Evolutionary conservation across 768 basidiomycete species (phyloP).

Genomic region (Trametes villosa): DNA sequence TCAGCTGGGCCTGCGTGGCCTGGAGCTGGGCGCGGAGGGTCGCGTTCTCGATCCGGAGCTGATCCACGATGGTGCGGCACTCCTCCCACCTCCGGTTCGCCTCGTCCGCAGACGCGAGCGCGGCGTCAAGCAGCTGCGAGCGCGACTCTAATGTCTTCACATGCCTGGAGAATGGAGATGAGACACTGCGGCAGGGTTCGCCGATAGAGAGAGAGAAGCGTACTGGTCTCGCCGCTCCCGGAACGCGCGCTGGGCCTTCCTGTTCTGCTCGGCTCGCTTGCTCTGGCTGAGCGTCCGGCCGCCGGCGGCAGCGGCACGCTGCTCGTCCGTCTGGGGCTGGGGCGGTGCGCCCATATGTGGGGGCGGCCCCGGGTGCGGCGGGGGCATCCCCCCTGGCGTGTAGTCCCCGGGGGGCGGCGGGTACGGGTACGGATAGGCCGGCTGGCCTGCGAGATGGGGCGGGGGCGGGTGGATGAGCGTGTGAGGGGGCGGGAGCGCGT

Average conservation of each 20-base stretch:
- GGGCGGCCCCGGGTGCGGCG: slow-evolving; percentile 34
- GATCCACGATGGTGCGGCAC: slow-evolving; percentile 87
- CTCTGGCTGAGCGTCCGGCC: slow-evolving; percentile 72
- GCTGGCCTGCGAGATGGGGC: slow-evolving; percentile 32
- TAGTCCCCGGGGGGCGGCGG: slow-evolving; percentile 49
- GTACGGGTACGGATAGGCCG: slow-evolving; percentile 47
- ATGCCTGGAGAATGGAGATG: slow-evolving; percentile 52
- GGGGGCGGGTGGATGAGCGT: slow-evolving; percentile 35
- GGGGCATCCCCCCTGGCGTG: slow-evolving; percentile 53
- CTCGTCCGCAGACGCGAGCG: slow-evolving; percentile 84
- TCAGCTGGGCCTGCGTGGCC: slow-evolving; percentile 38
- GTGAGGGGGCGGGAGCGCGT: slow-evolving; percentile 48
- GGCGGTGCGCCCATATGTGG: slow-evolving; percentile 23
- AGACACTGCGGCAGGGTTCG: slow-evolving; percentile 14
- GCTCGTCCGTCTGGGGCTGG: slow-evolving; percentile 16
- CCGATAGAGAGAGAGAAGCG: slow-evolving; percentile 36
- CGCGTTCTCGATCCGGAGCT: slow-evolving; percentile 83
- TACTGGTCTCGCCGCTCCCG: slow-evolving; percentile 88
- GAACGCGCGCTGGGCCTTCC: slow-evolving; percentile 92
- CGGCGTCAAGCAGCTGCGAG: slow-evolving; percentile 83
- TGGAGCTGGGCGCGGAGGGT: slow-evolving; percentile 73
- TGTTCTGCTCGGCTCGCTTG: slow-evolving; percentile 93
- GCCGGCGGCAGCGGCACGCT: slow-evolving; percentile 18
- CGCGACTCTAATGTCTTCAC: slow-evolving; percentile 88
- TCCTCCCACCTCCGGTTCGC: slow-evolving; percentile 91